phyloP scores from a whole-genome alignment of 306 rosid genomes.

The Quercus suber region DNA sequence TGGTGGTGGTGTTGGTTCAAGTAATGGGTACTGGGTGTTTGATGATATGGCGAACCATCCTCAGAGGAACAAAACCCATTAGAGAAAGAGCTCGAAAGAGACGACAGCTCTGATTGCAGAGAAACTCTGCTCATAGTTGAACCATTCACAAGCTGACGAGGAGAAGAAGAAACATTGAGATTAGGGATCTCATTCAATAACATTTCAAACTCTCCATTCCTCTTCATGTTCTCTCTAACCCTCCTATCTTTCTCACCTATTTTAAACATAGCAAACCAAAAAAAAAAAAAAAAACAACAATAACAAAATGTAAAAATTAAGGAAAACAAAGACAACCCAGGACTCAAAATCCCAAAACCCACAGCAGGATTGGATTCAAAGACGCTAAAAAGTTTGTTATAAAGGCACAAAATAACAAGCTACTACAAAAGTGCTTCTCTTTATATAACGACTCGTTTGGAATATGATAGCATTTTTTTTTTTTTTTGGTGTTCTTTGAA shows the following conservation, averaged over 20 bases:
- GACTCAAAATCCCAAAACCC: slow-evolving; percentile 24
- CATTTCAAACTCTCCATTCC: slow-evolving; percentile 3
- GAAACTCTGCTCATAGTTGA: slow-evolving; percentile 32
- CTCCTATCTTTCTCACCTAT: slow-evolving; percentile 20
- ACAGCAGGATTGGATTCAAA: slow-evolving; percentile 7
- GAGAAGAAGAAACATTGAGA: slow-evolving; percentile 22
- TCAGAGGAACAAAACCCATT: slow-evolving; percentile 20
- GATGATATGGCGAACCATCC: slow-evolving; percentile 13
- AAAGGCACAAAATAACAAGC: neutral
- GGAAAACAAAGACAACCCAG: slow-evolving; percentile 4
- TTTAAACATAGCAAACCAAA: slow-evolving; percentile 6
- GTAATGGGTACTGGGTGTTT: slow-evolving; percentile 9
- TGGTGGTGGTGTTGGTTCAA: neutral
- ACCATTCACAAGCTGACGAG: slow-evolving; percentile 20
- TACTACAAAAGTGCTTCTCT: neutral
- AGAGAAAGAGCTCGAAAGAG: slow-evolving; percentile 30
- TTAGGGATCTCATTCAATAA: slow-evolving; percentile 17
- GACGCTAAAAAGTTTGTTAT: neutral
- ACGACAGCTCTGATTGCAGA: slow-evolving; percentile 16
- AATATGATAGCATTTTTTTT: neutral
- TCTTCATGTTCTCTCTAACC: slow-evolving; percentile 15
- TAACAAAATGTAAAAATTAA: neutral
- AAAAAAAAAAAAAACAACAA: neutral
- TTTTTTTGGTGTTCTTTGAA: slow-evolving; percentile 1
- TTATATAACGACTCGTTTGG: neutral